These are phyloP conservation scores for Paulownia fortunei DNA, from an alignment of 257 asterid genomes.

Conservation along the genomic window DNA sequence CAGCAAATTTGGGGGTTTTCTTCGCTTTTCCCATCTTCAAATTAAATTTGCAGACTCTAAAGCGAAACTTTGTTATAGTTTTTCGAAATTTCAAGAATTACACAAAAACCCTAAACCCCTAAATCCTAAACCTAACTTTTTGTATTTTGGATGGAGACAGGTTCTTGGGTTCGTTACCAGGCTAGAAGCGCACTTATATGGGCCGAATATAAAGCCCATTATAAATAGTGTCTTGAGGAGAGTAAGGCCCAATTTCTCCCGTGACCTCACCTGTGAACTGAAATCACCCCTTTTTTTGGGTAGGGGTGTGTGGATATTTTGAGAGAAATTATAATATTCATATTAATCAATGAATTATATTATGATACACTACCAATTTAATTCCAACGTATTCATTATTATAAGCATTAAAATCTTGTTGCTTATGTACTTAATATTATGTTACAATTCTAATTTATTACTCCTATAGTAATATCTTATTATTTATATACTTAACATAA, in stretches of 20 bases:
- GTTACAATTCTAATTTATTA: no score
- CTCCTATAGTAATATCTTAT: no score
- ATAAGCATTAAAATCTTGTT: no score
- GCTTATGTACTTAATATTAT: no score
- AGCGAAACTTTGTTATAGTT: not conserved
- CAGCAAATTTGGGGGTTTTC: conserved; percentile 87
- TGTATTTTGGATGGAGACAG: not conserved
- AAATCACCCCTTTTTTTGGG: not conserved
- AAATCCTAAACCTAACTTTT: not conserved
- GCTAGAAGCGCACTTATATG: conserved; percentile 2
- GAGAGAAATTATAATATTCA: no score
- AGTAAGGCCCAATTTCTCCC: not conserved
- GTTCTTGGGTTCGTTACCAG: not conserved
- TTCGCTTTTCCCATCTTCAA: conserved; percentile 86
- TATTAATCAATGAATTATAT: no score
- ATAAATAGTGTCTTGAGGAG: no score
- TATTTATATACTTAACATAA: not conserved
- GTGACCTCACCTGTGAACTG: not conserved
- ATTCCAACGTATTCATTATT: no score
- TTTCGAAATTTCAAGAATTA: not conserved
- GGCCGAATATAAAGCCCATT: not conserved
- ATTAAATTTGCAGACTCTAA: conserved; percentile 5
- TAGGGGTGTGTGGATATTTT: not conserved
- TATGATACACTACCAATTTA: no score
- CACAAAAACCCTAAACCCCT: conserved; percentile 31